These are phyloP conservation scores for Syncephalastrum racemosum DNA, from an alignment of 371 early-diverging fungal genomes.

Conservation along the genomic window DNA sequence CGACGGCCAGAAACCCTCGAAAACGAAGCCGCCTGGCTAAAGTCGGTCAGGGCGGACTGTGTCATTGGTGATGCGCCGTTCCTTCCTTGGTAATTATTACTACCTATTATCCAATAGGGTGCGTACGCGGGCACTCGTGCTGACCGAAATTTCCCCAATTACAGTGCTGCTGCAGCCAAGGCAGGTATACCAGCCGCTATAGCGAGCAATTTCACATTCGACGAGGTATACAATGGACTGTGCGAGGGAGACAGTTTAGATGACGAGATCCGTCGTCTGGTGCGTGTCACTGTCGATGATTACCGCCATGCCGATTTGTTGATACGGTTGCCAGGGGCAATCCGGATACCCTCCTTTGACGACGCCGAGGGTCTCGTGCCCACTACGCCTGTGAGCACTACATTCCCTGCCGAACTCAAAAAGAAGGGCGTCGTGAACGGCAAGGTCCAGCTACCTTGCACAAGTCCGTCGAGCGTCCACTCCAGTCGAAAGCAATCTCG, in stretches of 20 bases:
- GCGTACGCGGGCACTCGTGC: background rate
- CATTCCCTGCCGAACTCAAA: constrained; percentile 8
- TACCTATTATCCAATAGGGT: background rate
- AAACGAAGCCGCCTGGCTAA: constrained; percentile 54
- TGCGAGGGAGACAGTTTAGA: constrained; percentile 57
- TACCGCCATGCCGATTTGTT: constrained; percentile 63
- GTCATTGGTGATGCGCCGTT: constrained; percentile 74
- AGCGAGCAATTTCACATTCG: constrained; percentile 81
- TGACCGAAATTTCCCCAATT: constrained; percentile 5
- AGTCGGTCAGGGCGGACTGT: constrained; percentile 57
- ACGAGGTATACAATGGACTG: constrained; percentile 67
- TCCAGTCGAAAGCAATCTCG: constrained; percentile 6
- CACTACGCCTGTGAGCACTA: constrained; percentile 22
- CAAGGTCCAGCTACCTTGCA: constrained; percentile 35
- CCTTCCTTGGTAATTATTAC: constrained; percentile 56
- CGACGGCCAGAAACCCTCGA: constrained; percentile 48
- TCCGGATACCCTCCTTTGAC: constrained; percentile 67
- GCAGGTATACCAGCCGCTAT: constrained; percentile 65
- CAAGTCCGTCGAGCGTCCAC: constrained; percentile 32
- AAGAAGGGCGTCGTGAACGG: constrained; percentile 46
- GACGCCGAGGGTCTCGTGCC: constrained; percentile 40
- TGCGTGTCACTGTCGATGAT: constrained; percentile 48
- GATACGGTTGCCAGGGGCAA: constrained; percentile 70
- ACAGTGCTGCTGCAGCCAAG: constrained; percentile 58
- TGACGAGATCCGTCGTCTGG: constrained; percentile 49